Conservation (phyloP, 108 stramenopile species). For the Asterionellopsis glacialis region DNA sequence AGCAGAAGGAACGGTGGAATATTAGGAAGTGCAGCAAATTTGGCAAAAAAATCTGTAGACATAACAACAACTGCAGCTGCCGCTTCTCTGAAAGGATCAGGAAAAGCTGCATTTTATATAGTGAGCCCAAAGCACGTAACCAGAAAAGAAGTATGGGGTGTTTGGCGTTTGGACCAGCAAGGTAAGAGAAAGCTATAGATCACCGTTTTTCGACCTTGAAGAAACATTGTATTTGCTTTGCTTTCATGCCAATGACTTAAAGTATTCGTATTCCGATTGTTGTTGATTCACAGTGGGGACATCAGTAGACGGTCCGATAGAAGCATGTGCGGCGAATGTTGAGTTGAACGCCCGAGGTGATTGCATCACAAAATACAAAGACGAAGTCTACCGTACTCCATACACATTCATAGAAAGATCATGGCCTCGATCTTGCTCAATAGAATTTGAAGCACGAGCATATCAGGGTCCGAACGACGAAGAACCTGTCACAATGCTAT, state of each 20-base stretch:
- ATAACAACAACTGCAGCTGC: constrained; percentile 25
- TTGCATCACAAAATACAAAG: constrained; percentile 14
- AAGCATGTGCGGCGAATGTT: constrained; percentile 39
- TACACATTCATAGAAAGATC: constrained; percentile 15
- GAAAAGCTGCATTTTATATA: constrained; percentile 36
- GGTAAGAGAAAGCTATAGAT: constrained; percentile 3
- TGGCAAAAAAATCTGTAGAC: constrained; percentile 27
- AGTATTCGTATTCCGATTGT: neutral
- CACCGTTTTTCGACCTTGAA: neutral
- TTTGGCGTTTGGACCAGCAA: constrained; percentile 58
- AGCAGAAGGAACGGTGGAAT: too few relatives aligned
- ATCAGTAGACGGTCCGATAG: constrained; percentile 4
- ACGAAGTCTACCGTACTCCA: constrained; percentile 2
- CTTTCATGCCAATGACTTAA: too few relatives aligned
- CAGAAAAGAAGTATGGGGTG: constrained; percentile 21
- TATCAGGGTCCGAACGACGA: constrained; percentile 32
- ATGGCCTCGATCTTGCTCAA: constrained; percentile 24
- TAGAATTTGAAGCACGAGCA: constrained; percentile 43
- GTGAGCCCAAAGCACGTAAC: constrained; percentile 35
- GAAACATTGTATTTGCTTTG: too few relatives aligned
- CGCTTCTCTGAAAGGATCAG: constrained; percentile 22
- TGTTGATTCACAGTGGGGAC: constrained; percentile 6
- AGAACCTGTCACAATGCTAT: constrained; percentile 23
- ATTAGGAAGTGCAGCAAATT: neutral
- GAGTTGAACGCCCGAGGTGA: constrained; percentile 23